phyloP scores from a whole-genome alignment of 768 basidiomycete genomes.

The Boletus edulis region DNA sequence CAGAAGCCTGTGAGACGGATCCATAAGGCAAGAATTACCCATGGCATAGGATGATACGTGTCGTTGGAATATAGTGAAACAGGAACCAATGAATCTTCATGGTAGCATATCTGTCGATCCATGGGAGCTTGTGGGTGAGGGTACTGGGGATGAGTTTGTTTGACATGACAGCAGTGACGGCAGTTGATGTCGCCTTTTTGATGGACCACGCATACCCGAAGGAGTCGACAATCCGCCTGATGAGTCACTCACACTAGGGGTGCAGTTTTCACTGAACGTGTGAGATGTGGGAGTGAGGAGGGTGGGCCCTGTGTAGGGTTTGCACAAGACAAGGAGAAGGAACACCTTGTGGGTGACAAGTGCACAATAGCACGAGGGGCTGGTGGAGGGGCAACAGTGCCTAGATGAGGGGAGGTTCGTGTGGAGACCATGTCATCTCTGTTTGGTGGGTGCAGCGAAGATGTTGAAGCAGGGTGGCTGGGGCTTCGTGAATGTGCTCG shows the following conservation, averaged over 20 bases:
- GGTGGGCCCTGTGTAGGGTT: slow-evolving; percentile 8
- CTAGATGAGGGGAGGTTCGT: slow-evolving; percentile 16
- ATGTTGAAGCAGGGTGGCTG: slow-evolving; percentile 10
- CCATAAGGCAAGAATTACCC: slow-evolving; percentile 13
- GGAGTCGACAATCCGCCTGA: slow-evolving; percentile 13
- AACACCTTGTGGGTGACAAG: slow-evolving; percentile 26
- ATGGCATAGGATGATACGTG: slow-evolving; percentile 23
- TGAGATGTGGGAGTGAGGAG: slow-evolving; percentile 31
- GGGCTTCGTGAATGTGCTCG: slow-evolving; percentile 21
- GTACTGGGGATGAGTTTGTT: slow-evolving; percentile 21
- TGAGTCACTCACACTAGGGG: slow-evolving; percentile 9
- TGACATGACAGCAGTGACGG: slow-evolving; percentile 29
- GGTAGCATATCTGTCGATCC: slow-evolving; percentile 20
- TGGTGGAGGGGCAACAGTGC: slow-evolving; percentile 9
- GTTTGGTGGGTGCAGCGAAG: slow-evolving; percentile 1
- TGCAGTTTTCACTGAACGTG: slow-evolving; percentile 27
- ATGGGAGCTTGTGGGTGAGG: slow-evolving; percentile 23
- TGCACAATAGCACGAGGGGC: slow-evolving; percentile 15
- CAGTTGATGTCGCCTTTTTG: slow-evolving; percentile 26
- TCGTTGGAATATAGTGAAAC: slow-evolving; percentile 20
- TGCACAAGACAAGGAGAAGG: slow-evolving; percentile 21
- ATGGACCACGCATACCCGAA: slow-evolving; percentile 11
- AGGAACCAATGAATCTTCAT: slow-evolving; percentile 11
- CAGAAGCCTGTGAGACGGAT: background rate
- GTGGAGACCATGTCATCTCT: background rate